Evolutionary conservation across 306 rosid genomes (phyloP).

Genomic region (Dryas octopetala): DNA sequence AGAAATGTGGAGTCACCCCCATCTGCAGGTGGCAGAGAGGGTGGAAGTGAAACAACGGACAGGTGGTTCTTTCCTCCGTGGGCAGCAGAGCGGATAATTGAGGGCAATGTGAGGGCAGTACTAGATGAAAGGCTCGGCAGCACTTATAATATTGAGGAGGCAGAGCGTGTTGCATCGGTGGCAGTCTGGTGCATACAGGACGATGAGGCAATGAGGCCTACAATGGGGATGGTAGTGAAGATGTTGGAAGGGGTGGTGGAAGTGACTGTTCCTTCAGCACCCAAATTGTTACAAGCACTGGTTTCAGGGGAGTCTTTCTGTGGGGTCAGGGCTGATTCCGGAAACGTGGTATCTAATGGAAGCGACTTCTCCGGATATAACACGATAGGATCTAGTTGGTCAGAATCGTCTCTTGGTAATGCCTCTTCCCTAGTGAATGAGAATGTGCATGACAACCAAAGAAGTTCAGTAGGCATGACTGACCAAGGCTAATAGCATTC

Average conservation of each 20-base stretch:
- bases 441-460: constrained; percentile 35
- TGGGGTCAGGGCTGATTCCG: constrained; percentile 52
- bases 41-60: constrained; percentile 33
- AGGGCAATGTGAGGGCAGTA: constrained; percentile 53
- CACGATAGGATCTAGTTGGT: constrained; percentile 42
- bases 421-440: constrained; percentile 42
- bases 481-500: constrained; percentile 28
- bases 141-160: constrained; percentile 52
- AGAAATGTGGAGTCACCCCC: constrained; percentile 62
- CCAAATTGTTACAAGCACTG: constrained; percentile 75
- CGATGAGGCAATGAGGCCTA: constrained; percentile 66
- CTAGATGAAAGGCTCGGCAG: constrained; percentile 57
- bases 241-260: constrained; percentile 78
- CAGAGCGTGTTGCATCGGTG: constrained; percentile 55
- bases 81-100: constrained; percentile 67
- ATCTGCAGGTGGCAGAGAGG: constrained; percentile 35
- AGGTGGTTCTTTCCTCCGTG: constrained; percentile 92
- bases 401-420: constrained; percentile 50
- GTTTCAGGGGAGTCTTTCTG: constrained; percentile 73
- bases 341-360: constrained; percentile 29
- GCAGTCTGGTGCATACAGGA: constrained; percentile 98
- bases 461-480: constrained; percentile 21
- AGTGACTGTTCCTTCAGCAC: constrained; percentile 63
- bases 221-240: constrained; percentile 77
- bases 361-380: constrained; percentile 43